Conservation (phyloP, 108 stramenopile genomes). For the Bacterosira constricta region DNA sequence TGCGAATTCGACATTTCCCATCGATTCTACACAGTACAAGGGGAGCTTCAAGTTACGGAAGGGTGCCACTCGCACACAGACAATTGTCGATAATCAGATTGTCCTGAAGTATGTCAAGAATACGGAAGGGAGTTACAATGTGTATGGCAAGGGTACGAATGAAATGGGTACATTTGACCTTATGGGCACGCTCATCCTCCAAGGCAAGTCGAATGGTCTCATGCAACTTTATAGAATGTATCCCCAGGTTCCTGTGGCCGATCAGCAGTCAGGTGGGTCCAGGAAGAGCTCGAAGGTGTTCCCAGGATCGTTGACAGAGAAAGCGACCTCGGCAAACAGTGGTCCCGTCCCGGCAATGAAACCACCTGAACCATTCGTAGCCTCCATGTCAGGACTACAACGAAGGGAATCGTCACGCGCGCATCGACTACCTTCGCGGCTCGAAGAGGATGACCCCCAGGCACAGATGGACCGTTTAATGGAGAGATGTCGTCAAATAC, state of each 20-base stretch:
- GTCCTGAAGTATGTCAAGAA: conserved; percentile 81
- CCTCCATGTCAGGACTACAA: conserved; percentile 41
- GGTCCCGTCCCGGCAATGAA: conserved; percentile 40
- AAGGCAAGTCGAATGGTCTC: conserved; percentile 70
- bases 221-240: conserved; percentile 84
- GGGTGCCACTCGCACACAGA: conserved; percentile 53
- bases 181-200: conserved; percentile 67
- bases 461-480: conserved; percentile 65
- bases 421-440: conserved; percentile 65
- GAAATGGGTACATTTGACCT: conserved; percentile 71
- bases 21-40: conserved; percentile 81
- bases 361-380: conserved; percentile 34
- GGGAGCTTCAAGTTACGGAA: conserved; percentile 78
- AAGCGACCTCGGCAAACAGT: conserved; percentile 23
- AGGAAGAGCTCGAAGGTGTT: conserved; percentile 41
- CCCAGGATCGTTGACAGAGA: conserved; percentile 45
- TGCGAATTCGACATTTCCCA: conserved; percentile 56
- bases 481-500: conserved; percentile 73
- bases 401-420: conserved; percentile 74
- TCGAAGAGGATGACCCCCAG: conserved; percentile 85
- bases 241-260: conserved; percentile 38
- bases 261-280: conserved; percentile 9
- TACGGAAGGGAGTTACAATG: conserved; percentile 74
- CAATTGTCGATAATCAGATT: conserved; percentile 73
- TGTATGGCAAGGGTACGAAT: conserved; percentile 84